Evolutionary conservation across 1,284 basidiomycete species (phyloP).

Genomic region (Cryptococcus sp.): DNA sequence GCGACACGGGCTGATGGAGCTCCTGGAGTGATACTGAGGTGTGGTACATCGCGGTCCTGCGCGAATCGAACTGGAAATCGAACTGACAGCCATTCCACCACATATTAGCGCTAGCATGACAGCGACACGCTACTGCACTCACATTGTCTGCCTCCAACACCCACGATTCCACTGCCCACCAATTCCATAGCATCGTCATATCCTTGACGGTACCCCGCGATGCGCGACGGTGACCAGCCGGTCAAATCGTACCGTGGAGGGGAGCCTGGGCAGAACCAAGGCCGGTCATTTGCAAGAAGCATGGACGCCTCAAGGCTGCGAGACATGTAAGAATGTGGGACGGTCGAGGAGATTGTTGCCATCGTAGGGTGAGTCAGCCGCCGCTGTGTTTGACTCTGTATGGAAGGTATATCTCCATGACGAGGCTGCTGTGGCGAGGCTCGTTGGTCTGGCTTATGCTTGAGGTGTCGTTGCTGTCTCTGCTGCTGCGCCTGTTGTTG

Average conservation of each 20-base stretch:
- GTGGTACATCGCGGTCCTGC: too few species aligned
- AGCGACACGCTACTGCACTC: conserved; percentile 1
- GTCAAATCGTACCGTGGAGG: conserved; percentile 3
- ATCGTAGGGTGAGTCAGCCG: too few species aligned
- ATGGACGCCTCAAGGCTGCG: not conserved
- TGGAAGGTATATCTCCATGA: too few species aligned
- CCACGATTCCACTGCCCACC: conserved; percentile 19
- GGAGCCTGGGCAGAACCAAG: conserved; percentile 17
- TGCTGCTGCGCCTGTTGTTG: too few species aligned
- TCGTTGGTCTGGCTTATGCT: too few species aligned
- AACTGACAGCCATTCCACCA: not conserved
- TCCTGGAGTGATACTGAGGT: too few species aligned
- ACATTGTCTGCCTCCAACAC: conserved; percentile 23
- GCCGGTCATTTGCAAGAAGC: not conserved
- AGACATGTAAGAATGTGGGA: not conserved
- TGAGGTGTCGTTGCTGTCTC: too few species aligned
- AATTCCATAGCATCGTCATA: conserved; percentile 29
- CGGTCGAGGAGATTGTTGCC: too few species aligned
- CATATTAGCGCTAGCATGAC: not conserved
- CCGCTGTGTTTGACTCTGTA: too few species aligned
- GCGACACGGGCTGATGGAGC: too few species aligned
- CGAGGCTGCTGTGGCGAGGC: too few species aligned
- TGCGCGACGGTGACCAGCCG: conserved; percentile 13
- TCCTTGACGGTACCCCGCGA: conserved; percentile 21
- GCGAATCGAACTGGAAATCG: not conserved